Conservation (phyloP, 139 green algal genomes). For the Micractinium sp. region DNA sequence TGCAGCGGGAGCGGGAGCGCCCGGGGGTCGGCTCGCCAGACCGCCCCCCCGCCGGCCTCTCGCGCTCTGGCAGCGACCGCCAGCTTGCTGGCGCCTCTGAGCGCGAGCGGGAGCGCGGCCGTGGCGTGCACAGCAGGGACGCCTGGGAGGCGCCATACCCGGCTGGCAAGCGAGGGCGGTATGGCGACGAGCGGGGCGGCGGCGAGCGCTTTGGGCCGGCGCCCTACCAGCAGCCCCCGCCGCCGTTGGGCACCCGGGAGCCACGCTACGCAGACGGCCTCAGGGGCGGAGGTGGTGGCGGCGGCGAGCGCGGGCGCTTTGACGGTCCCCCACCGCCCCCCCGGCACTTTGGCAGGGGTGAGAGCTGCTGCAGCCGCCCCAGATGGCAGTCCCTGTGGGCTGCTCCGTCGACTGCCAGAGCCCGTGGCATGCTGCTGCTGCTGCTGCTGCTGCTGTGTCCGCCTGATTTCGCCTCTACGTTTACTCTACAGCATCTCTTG, state of each 20-base stretch:
- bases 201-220: background rate
- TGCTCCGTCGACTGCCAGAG: too few species aligned
- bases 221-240: background rate
- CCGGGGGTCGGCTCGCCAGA: background rate
- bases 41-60: background rate
- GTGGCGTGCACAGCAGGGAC: slow-evolving; percentile 1
- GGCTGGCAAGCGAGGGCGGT: slow-evolving; percentile 17
- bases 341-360: slow-evolving; percentile 13
- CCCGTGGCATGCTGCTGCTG: too few species aligned
- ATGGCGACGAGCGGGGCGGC: background rate
- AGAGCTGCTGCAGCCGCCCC: background rate
- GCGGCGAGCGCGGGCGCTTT: background rate
- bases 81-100: background rate
- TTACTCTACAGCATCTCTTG: background rate
- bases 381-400: too few species aligned
- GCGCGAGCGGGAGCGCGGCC: background rate
- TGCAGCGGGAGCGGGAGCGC: background rate
- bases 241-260: background rate
- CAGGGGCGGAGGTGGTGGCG: background rate
- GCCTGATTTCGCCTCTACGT: too few species aligned
- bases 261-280: background rate
- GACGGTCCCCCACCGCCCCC: background rate
- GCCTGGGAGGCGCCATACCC: slow-evolving; percentile 8
- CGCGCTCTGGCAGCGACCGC: background rate
- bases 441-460: background rate